Conservation (phyloP, 2,329 filamentous ascomycete species). For the Stagonosporopsis vannaccii region DNA sequence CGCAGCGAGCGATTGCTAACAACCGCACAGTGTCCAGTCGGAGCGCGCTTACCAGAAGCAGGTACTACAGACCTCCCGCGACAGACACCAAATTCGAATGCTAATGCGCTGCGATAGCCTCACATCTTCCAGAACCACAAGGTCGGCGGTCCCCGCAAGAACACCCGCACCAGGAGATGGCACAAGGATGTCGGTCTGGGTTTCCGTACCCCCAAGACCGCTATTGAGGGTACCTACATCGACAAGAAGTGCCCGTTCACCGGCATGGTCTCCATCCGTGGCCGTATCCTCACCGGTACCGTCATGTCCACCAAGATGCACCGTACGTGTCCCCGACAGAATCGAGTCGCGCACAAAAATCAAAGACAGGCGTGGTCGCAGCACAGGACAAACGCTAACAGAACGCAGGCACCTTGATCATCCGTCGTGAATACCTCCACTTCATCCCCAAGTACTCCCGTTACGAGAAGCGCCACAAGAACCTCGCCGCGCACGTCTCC, state of each 20-base stretch:
- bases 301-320: constrained; percentile 99
- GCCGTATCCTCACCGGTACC: constrained; percentile 99
- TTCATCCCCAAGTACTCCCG: constrained; percentile 99
- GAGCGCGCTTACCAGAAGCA: constrained; percentile 99
- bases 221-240: constrained; percentile 99
- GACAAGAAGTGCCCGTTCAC: constrained; percentile 99
- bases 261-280: constrained; percentile 98
- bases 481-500: constrained; percentile 98
- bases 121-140: constrained; percentile 99
- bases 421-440: constrained; percentile 99
- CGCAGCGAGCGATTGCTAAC: constrained; percentile 32
- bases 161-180: constrained; percentile 74
- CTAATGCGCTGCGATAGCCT: constrained; percentile 69
- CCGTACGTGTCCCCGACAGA: constrained; percentile 61
- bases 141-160: constrained; percentile 69
- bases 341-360: constrained; percentile 59
- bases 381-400: constrained; percentile 29
- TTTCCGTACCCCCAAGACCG: constrained; percentile 97
- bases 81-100: constrained; percentile 27
- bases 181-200: constrained; percentile 99
- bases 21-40: constrained; percentile 89
- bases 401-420: constrained; percentile 75
- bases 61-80: constrained; percentile 38
- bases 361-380: constrained; percentile 99
- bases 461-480: constrained; percentile 99